Evolutionary conservation across 805 yeast genomes (phyloP).

Genomic region (Lipomyces mesembrius): DNA sequence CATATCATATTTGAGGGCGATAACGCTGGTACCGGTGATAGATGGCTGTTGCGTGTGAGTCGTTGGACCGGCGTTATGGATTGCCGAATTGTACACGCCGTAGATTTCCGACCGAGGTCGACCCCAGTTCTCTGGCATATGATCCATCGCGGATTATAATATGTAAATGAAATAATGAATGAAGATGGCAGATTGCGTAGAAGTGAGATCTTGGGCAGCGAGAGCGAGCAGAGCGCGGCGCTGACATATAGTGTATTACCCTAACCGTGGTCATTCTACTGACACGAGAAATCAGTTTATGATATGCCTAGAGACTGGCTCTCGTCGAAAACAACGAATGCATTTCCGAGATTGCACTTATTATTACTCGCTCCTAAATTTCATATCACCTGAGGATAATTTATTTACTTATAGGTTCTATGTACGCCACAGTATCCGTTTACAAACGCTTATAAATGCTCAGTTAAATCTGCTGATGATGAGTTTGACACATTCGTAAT

Average conservation of each 20-base stretch:
- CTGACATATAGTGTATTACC: too few relatives aligned
- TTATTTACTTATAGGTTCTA: too few relatives aligned
- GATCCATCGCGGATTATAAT: slow-evolving; percentile 67
- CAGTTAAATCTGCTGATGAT: background rate
- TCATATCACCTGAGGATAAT: background rate
- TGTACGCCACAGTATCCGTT: background rate
- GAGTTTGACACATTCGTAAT: background rate
- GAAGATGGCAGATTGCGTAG: background rate
- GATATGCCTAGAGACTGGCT: too few relatives aligned
- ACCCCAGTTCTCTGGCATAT: slow-evolving; percentile 95
- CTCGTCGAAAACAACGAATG: too few relatives aligned
- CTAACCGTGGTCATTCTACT: too few relatives aligned
- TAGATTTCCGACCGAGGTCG: slow-evolving; percentile 84
- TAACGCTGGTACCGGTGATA: slow-evolving; percentile 94
- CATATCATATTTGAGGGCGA: slow-evolving; percentile 84
- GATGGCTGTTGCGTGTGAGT: slow-evolving; percentile 93
- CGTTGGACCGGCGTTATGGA: slow-evolving; percentile 73
- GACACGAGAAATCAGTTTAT: too few relatives aligned
- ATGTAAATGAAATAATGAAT: background rate
- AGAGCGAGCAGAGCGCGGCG: background rate
- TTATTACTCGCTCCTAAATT: background rate
- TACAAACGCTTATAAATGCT: background rate
- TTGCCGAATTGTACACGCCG: slow-evolving; percentile 65
- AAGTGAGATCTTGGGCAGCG: background rate
- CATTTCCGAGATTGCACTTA: background rate